A percentile compares a stretch with the other conserved stretches of the same genome.
Conservation (phyloP, 2,329 filamentous ascomycete species). For the Ascochyta pisi region DNA sequence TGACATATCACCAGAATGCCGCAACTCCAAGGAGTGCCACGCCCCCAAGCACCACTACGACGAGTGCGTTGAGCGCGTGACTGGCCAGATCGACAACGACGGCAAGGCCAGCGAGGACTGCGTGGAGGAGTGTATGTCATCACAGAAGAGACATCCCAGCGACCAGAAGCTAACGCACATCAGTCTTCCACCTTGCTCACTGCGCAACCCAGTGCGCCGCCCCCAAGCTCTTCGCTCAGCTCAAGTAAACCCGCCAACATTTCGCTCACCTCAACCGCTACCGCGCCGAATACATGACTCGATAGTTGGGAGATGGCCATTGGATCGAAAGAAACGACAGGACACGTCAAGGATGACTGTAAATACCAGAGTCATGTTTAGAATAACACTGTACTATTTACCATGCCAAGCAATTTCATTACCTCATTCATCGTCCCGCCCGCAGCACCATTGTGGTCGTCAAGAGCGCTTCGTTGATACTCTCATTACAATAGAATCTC, state of each 20-base stretch:
- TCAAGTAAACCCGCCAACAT: constrained; percentile 71
- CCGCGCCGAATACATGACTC: constrained; percentile 22
- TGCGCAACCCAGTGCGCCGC: constrained; percentile 93
- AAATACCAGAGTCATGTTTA: constrained; percentile 48
- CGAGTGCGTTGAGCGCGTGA: constrained; percentile 96
- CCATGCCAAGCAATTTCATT: constrained; percentile 24
- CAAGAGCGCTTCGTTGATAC: background rate
- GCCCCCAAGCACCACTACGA: constrained; percentile 97
- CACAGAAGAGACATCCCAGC: background rate
- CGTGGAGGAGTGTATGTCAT: constrained; percentile 93
- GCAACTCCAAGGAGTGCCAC: constrained; percentile 82
- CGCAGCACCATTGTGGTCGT: background rate
- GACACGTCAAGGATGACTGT: constrained; percentile 42
- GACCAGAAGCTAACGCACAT: constrained; percentile 13
- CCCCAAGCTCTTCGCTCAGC: constrained; percentile 90
- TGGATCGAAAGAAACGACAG: constrained; percentile 33
- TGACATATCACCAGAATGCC: constrained; percentile 73
- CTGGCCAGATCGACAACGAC: constrained; percentile 70
- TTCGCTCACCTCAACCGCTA: constrained; percentile 21
- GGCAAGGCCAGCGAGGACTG: constrained; percentile 89
- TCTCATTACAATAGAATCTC: background rate
- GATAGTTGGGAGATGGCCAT: constrained; percentile 25
- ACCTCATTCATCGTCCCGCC: background rate
- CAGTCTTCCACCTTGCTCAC: constrained; percentile 98
- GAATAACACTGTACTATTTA: constrained; percentile 48